Conservation (phyloP, 306 rosid species). For the Citrullus mucosospermus region DNA sequence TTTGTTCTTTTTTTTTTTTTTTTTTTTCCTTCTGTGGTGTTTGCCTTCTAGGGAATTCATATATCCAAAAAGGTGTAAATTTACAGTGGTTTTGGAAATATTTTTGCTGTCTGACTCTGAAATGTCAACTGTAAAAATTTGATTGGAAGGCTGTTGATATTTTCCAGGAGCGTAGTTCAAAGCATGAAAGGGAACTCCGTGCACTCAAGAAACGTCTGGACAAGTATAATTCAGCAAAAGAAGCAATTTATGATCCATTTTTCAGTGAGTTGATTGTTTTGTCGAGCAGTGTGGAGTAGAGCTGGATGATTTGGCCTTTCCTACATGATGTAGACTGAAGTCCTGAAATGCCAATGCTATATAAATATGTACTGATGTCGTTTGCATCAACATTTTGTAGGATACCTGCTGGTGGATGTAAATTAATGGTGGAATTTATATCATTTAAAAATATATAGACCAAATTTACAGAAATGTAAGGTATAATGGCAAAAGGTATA, state of each 20-base stretch:
- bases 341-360: not conserved
- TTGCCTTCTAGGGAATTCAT: not conserved
- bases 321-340: not conserved
- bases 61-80: not conserved
- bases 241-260: conserved; percentile 64
- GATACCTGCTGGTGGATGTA: not conserved
- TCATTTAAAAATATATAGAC: not conserved
- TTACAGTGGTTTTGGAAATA: not conserved
- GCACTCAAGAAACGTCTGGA: conserved; percentile 80
- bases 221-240: conserved; percentile 61
- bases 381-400: not conserved
- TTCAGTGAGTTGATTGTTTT: conserved; percentile 38
- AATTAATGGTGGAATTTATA: not conserved
- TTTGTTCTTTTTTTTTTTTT: too few relatives aligned
- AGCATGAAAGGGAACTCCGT: conserved; percentile 78
- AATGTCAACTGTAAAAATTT: not conserved
- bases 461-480: not conserved
- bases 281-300: conserved; percentile 8
- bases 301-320: not conserved
- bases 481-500: not conserved
- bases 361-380: not conserved
- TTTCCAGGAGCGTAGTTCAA: conserved; percentile 57
- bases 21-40: not conserved
- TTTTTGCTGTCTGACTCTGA: not conserved
- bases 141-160: conserved; percentile 1